Conservation (phyloP, 257 asterid genomes). For the Mentha longifolia region DNA sequence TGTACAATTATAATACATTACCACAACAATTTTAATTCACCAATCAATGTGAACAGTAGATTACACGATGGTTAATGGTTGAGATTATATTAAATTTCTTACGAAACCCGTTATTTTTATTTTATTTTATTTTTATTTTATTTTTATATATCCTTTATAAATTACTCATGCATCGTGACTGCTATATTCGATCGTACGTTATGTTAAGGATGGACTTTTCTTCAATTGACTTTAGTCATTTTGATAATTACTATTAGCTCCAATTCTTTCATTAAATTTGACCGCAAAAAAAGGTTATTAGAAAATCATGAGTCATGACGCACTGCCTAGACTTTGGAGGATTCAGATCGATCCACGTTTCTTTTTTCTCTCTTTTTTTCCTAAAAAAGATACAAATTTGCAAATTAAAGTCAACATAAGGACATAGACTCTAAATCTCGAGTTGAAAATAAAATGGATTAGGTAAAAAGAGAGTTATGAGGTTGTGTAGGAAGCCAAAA, state of each 20-base stretch:
- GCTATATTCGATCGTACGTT: no score
- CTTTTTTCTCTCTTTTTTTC: neutral
- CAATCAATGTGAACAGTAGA: no score
- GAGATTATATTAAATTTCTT: no score
- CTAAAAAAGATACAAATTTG: neutral
- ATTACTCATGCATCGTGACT: no score
- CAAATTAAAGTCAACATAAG: constrained; percentile 16
- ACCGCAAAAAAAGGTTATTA: neutral
- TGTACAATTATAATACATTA: no score
- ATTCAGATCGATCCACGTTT: neutral
- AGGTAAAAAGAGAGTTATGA: constrained; percentile 39
- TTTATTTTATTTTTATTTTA: no score
- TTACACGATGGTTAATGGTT: no score
- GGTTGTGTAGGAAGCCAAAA: constrained; percentile 16
- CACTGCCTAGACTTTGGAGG: neutral
- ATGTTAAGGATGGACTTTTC: no score
- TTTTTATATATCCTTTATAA: no score
- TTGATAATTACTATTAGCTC: neutral
- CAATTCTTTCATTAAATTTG: constrained; percentile 5
- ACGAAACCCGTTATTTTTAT: no score
- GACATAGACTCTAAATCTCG: constrained; percentile 6
- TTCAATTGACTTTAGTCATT: no score
- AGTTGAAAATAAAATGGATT: constrained; percentile 25
- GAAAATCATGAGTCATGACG: neutral
- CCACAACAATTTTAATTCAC: no score